Evolutionary conservation across 805 yeast species (phyloP), one percentile per base, ranked within the genome.

Genomic region (Wickerhamomyces sydowiorum): DNA sequence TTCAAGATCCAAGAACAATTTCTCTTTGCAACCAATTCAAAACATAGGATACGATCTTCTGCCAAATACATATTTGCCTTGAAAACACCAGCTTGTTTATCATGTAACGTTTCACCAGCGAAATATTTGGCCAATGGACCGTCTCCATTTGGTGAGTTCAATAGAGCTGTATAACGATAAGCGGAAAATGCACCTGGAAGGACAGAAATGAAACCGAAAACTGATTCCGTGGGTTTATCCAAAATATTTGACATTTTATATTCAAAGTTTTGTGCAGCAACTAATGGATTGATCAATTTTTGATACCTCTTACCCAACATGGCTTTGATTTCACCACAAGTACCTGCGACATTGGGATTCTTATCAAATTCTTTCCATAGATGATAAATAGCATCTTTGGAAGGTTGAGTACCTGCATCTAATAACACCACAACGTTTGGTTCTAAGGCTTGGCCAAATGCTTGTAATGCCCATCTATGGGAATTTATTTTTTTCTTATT

Each of bases 161-260:
- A 72, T 29, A 91, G 69, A 0, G 97, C 98, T 29, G 70, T 76
- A 55, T 81, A 90, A 46, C 98, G 70, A 61, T 93, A 91, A 1
- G 98, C 99, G 14, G 96, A 86, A 54, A 93, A 90, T 0, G 98
- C 98, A 55, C 98, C 98, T 0, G 98, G 98, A 41, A 93, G 72
- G 44, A 93, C 98, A 0, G 95, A 77, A 51, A 91, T 90, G 59
- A 88, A 91, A 0, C 99, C 99, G 65, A 93, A 91, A 2, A 83
- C 86, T 4, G 95, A 83, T 61, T 91, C 99, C 73, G 89, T 84
- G 0, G 99, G 97, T 62, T 93, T 91, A 67, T 93, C 98, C 45
- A 91, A 70, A 47, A 91, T 87, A 60, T 91, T 93, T 5, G 96
- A 88, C 70, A 89, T 90, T 63, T 93, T 93, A 62, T 93, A 93